Conservation (phyloP, 192 early-diverging fungal genomes). For the Phycomyces nitens region DNA sequence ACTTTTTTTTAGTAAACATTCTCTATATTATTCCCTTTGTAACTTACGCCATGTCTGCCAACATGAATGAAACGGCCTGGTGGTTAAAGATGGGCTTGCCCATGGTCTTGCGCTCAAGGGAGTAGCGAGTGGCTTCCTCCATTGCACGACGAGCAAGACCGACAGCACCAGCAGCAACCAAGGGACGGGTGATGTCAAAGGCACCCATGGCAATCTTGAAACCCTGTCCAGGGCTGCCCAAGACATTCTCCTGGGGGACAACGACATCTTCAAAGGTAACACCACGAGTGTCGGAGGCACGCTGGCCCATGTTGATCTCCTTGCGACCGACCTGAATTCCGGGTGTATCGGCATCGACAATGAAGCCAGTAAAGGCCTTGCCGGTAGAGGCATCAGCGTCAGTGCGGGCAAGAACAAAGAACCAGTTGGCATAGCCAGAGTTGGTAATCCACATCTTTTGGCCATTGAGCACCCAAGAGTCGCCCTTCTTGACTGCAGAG, state of each 20-base stretch:
- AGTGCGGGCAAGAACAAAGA: slow-evolving; percentile 90
- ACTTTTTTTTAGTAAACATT: slow-evolving; percentile 9
- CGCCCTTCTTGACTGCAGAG: slow-evolving; percentile 69
- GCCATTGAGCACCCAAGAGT: slow-evolving; percentile 80
- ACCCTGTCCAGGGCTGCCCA: slow-evolving; percentile 75
- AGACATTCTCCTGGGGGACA: slow-evolving; percentile 74
- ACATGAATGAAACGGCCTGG: slow-evolving; percentile 91
- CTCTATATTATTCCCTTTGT: too few relatives aligned
- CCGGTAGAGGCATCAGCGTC: slow-evolving; percentile 74
- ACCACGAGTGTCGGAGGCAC: slow-evolving; percentile 88
- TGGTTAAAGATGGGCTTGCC: slow-evolving; percentile 86
- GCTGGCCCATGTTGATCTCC: slow-evolving; percentile 97
- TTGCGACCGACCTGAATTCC: slow-evolving; percentile 92
- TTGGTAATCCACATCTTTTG: slow-evolving; percentile 99
- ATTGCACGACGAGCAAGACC: slow-evolving; percentile 90
- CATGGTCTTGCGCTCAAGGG: slow-evolving; percentile 94
- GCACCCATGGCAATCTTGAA: slow-evolving; percentile 98
- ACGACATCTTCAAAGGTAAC: slow-evolving; percentile 83
- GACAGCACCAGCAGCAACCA: slow-evolving; percentile 85
- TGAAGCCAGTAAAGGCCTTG: slow-evolving; percentile 93
- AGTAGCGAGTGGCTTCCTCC: slow-evolving; percentile 88
- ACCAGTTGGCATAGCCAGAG: slow-evolving; percentile 95
- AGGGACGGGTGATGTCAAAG: slow-evolving; percentile 90
- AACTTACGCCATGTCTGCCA: slow-evolving; percentile 87
- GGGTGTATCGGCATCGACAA: slow-evolving; percentile 85